Evolutionary conservation across 176 grass and related monocot species (phyloP).

Genomic region (Juncus inflexus): DNA sequence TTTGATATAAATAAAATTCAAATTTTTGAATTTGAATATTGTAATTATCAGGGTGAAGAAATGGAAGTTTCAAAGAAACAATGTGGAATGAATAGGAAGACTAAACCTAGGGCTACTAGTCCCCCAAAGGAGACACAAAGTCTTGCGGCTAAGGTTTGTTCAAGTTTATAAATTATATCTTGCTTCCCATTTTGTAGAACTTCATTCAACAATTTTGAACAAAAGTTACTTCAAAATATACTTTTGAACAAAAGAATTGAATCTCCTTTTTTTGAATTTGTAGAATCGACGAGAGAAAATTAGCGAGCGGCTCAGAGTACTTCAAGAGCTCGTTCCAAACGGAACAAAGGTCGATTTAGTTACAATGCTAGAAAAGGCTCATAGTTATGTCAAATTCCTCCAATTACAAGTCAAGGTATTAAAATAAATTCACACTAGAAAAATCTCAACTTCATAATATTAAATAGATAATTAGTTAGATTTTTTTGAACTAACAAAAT

Average conservation of each 20-base stretch:
- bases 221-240: neutral
- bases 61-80: constrained; percentile 29
- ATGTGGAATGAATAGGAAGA: constrained; percentile 20
- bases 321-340: constrained; percentile 72
- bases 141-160: constrained; percentile 20
- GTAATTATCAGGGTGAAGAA: constrained; percentile 13
- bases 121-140: constrained; percentile 26
- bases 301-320: constrained; percentile 43
- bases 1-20: neutral
- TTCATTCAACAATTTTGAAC: neutral
- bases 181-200: neutral
- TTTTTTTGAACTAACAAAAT: neutral
- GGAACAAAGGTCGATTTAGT: constrained; percentile 58
- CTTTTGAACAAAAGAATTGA: neutral
- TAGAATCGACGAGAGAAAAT: constrained; percentile 58
- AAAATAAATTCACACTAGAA: no score
- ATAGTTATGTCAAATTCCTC: constrained; percentile 65
- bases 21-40: neutral
- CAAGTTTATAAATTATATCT: neutral
- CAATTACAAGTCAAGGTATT: constrained; percentile 69
- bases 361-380: constrained; percentile 74
- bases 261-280: neutral
- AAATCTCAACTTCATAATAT: no score
- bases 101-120: constrained; percentile 2
- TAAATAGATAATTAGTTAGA: no score